Conservation (phyloP, 257 asterid genomes). For the Nicotiana sylvestris region DNA sequence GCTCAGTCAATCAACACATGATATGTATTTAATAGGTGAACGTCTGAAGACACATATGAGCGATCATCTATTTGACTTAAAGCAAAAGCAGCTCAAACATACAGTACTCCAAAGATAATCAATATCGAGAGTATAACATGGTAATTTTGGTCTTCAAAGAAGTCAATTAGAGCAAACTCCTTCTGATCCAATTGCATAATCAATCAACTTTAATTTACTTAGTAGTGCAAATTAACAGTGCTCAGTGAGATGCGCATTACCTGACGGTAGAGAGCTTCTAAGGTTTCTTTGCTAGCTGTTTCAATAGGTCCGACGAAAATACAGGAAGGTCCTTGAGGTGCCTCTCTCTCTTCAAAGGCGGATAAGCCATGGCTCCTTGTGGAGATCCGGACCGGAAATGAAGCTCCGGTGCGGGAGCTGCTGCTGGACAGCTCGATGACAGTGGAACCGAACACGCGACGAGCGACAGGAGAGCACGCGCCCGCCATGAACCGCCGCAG, state of each 20-base stretch:
- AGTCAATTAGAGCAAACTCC: background rate
- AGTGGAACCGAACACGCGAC: conserved; percentile 45
- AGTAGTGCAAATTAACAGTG: background rate
- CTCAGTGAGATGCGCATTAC: conserved; percentile 25
- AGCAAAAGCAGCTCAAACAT: background rate
- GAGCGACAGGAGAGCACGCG: conserved; percentile 52
- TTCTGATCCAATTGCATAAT: background rate
- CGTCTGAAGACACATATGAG: background rate
- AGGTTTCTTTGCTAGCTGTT: conserved; percentile 80
- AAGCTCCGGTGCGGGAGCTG: conserved; percentile 38
- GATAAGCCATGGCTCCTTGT: conserved; percentile 46
- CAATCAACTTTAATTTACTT: background rate
- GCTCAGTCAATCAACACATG: background rate
- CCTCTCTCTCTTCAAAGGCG: conserved; percentile 33
- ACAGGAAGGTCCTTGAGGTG: conserved; percentile 78
- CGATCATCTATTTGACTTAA: background rate
- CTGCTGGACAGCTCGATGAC: conserved; percentile 38
- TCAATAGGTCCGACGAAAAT: conserved; percentile 88
- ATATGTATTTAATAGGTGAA: background rate
- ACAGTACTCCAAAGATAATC: background rate
- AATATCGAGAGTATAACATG: background rate
- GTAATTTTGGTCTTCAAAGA: background rate
- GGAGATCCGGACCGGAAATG: conserved; percentile 45
- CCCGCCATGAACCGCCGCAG: conserved; percentile 55
- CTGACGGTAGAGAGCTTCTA: conserved; percentile 93